Evolutionary conservation across 306 rosid species (phyloP).

Genomic region (Vachellia pachyceras): DNA sequence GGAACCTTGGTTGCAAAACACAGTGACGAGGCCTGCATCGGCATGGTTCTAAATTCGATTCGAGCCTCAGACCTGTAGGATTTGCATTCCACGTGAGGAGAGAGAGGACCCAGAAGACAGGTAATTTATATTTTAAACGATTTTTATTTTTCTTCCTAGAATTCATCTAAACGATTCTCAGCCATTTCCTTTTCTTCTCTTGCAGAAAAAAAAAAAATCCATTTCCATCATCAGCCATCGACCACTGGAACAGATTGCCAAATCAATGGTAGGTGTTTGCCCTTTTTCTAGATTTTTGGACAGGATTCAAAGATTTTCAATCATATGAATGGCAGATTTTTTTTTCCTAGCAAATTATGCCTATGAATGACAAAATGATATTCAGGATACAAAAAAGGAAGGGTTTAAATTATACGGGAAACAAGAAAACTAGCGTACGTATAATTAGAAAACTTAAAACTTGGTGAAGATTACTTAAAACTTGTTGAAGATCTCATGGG

Average conservation of each 20-base stretch:
- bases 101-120: neutral
- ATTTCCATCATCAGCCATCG: neutral
- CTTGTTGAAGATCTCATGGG: no score
- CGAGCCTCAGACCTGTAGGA: neutral
- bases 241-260: neutral
- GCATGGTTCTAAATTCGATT: conserved; percentile 29
- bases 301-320: no score
- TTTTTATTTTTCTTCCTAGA: neutral
- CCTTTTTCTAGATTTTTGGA: neutral
- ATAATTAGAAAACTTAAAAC: no score
- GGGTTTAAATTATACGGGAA: no score
- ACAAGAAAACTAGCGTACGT: no score
- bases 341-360: no score
- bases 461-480: no score
- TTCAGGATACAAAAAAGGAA: no score
- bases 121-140: no score
- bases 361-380: no score
- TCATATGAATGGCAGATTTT: no score
- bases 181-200: neutral
- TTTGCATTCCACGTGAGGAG: neutral
- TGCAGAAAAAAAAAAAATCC: no score
- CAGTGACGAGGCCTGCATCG: conserved; percentile 46
- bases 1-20: conserved; percentile 35
- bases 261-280: neutral
- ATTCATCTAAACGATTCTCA: neutral